Evolutionary conservation across 2,329 filamentous ascomycete species (phyloP), one percentile per base, ranked within the genome.

Genomic region (Diaporthe helianthi): DNA sequence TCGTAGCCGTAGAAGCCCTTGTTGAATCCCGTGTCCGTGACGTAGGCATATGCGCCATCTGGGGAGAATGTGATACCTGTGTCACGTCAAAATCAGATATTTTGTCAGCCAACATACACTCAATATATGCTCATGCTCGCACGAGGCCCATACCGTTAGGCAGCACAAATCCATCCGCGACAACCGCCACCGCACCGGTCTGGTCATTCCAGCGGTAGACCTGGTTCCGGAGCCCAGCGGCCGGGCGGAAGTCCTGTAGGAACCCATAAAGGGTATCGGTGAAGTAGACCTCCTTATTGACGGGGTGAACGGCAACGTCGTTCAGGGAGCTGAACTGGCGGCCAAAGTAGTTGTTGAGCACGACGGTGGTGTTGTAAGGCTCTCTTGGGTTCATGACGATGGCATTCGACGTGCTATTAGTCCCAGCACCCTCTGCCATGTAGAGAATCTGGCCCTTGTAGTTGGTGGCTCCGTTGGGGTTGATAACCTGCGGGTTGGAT

Each of bases 181-280:
- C 87, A 0, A 85, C 84, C 1, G 83, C 81, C 4, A 89, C 77
- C 1, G 84, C 83, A 0, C 84, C 84, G 0, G 83, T 88, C 0
- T 71, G 73, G 1, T 83, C 82, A 53, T 86, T 83, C 54, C 85
- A 84, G 2, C 86, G 83, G 75, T 90, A 90, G 0, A 90, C 86
- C 73, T 90, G 88, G 69, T 84, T 85, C 5, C 81, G 85, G 13
- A 89, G 75, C 0, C 83, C 83, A 0, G 87, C 87, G 7, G 76
- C 72, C 0, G 84, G 84, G 0, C 88, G 82, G 73, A 90, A 89
- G 29, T 86, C 81, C 74, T 90, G 88, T 51, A 86, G 80, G 70
- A 82, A 86, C 3, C 87, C 89, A 72, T 90, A 90, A 9, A 84
- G 81, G 0, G 86, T 84, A 69, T 91, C 88, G 1, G 88, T 90